Evolutionary conservation across 2,329 filamentous ascomycete genomes (phyloP), one percentile per base, ranked within the genome.

Genomic region (Esteya vermicola): DNA sequence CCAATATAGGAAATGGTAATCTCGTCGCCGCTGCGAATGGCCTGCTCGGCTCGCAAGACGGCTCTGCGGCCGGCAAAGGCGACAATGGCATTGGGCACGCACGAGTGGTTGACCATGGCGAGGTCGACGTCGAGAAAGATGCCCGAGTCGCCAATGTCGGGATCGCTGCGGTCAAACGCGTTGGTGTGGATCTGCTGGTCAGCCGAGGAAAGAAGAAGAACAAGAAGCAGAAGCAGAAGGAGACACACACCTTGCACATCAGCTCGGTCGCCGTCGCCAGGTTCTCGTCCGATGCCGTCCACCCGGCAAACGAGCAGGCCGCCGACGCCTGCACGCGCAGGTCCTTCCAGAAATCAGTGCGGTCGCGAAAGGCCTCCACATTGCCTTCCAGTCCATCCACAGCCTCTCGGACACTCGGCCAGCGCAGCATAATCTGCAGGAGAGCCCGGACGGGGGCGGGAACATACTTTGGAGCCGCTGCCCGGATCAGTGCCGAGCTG

Each of bases 51-150:
- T 28, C 66, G 61, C 13, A 80, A 54, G 3, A 67, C 54, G 4
- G 71, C 67, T 4, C 55, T 60, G 6, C 72, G 62, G 4, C 68
- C 68, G 30, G 64, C 48, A 39, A 78, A 77, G 33, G 67, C 63
- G 14, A 79, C 68, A 36, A 66, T 59, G 2, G 74, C 71, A 46
- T 76, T 78, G 4, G 75, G 75, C 3, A 67, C 52, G 46, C 75
- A 80, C 0, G 72, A 74, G 51, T 80, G 75, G 46, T 80, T 79
- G 19, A 65, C 63, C 65, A 77, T 74, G 43, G 72, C 68, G 32
- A 76, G 57, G 4, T 54, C 62, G 1, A 69, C 61, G 45, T 76
- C 68, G 28, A 78, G 56, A 45, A 72, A 78, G 23, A 75, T 58
- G 20, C 72, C 73, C 1, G 65, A 60, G 40, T 68, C 60, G 1